Percentiles rank a stretch among this genome's conserved stretches.
Conservation (phyloP, 2,329 filamentous ascomycete species). For the Fusarium humuli region DNA sequence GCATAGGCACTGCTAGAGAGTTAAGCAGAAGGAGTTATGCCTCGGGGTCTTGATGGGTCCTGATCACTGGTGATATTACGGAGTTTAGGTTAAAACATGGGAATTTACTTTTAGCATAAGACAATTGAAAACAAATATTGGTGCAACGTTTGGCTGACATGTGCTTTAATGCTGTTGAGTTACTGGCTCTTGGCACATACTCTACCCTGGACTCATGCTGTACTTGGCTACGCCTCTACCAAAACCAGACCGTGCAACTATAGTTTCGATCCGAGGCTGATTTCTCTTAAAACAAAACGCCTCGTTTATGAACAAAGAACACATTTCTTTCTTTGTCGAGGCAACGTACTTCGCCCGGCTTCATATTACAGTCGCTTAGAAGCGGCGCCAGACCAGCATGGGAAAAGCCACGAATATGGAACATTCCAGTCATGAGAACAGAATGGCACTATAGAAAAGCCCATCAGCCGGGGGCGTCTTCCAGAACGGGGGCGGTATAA, state of each 20-base stretch:
- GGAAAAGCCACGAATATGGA: constrained; percentile 19
- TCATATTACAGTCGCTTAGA: constrained; percentile 2
- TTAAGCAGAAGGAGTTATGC: constrained; percentile 34
- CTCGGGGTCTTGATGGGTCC: constrained; percentile 30
- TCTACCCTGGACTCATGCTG: neutral
- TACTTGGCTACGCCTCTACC: neutral
- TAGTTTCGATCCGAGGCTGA: constrained; percentile 1
- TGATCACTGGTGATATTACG: constrained; percentile 32
- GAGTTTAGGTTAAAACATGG: constrained; percentile 44
- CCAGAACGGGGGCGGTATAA: constrained; percentile 14
- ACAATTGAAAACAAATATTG: constrained; percentile 10
- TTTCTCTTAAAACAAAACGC: constrained; percentile 1
- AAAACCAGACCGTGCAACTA: neutral
- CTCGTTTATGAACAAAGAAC: neutral
- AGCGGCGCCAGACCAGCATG: constrained; percentile 3
- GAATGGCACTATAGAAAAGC: constrained; percentile 14
- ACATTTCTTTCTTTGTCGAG: neutral
- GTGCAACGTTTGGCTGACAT: neutral
- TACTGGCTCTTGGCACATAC: neutral
- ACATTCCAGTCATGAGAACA: constrained; percentile 41
- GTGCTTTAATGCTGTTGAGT: neutral
- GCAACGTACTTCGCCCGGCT: constrained; percentile 14
- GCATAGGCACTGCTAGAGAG: constrained; percentile 21
- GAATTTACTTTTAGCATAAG: constrained; percentile 27
- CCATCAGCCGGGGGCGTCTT: constrained; percentile 22